A percentile compares a stretch with the other conserved stretches of the same genome.
phyloP scores from a whole-genome alignment of 2,329 filamentous ascomycete species.

The Cytospora piceicola region DNA sequence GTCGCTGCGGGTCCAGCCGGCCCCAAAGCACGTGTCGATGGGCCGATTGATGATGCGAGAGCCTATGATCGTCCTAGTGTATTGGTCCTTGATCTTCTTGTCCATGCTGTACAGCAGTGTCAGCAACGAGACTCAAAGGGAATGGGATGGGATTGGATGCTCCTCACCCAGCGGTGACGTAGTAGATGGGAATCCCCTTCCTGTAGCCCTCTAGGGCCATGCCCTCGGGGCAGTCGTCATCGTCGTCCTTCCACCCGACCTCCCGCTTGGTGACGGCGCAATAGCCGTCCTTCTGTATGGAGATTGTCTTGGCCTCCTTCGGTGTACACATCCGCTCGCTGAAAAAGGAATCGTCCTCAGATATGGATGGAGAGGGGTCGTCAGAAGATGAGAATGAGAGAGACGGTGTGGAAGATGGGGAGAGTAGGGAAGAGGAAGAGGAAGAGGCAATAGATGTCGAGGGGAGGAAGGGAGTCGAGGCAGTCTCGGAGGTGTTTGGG shows the following conservation, averaged over 20 bases:
- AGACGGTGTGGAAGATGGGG: not conserved
- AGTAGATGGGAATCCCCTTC: slow-evolving; percentile 2
- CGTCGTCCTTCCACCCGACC: not conserved
- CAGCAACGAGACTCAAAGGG: not conserved
- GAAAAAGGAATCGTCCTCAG: not conserved
- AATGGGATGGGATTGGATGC: not conserved
- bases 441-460: not conserved
- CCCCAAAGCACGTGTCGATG: slow-evolving; percentile 19
- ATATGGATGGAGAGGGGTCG: not conserved
- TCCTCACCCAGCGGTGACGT: slow-evolving; percentile 10
- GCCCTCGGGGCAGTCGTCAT: not conserved
- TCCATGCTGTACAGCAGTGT: not conserved
- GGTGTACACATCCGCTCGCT: not conserved
- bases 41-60: not conserved
- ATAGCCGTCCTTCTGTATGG: not conserved
- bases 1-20: not conserved
- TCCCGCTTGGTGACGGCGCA: not conserved
- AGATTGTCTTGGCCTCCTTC: slow-evolving; percentile 2
- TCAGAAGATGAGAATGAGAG: not conserved
- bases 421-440: not conserved
- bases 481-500: not conserved
- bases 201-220: slow-evolving; percentile 3
- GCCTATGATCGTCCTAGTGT: slow-evolving; percentile 11
- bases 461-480: not conserved
- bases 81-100: not conserved